Evolutionary conservation across 2,329 filamentous ascomycete species (phyloP).

Genomic region (Monosporascus cannonballus): DNA sequence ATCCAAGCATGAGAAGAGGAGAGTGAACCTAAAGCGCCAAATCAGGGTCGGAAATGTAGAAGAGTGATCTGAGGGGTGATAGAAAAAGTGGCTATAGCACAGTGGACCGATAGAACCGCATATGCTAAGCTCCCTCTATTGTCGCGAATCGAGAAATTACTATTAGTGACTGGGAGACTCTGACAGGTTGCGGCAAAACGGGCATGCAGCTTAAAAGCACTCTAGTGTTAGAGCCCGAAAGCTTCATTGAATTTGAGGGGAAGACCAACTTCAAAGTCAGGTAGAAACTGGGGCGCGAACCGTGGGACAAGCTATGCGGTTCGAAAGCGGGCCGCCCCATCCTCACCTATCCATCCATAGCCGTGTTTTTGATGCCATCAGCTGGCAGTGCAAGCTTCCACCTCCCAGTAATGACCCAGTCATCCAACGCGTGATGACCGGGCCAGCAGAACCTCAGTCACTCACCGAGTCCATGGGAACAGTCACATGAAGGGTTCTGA

Average conservation of each 20-base stretch:
- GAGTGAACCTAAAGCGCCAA: constrained; percentile 16
- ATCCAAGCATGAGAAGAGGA: constrained; percentile 15
- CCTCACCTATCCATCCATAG: too few relatives aligned
- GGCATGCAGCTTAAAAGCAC: too few relatives aligned
- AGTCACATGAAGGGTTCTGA: background rate
- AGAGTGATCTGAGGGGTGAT: too few relatives aligned
- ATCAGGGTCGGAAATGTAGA: constrained; percentile 7
- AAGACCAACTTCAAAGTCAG: too few relatives aligned
- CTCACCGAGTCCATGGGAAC: background rate
- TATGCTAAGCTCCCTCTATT: too few relatives aligned
- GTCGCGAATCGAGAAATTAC: too few relatives aligned
- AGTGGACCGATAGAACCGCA: too few relatives aligned
- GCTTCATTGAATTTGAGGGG: too few relatives aligned
- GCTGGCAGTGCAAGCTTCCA: background rate
- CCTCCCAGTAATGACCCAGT: background rate
- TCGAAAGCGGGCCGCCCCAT: background rate
- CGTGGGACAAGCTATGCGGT: background rate
- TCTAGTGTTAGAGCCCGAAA: too few relatives aligned
- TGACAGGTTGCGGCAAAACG: too few relatives aligned
- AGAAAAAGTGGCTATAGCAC: too few relatives aligned
- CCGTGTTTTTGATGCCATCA: background rate
- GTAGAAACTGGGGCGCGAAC: background rate
- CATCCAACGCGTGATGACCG: background rate
- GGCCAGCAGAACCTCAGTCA: background rate
- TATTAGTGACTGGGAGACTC: too few relatives aligned